Conservation (phyloP, 257 asterid species). For the Euphrasia confusa region DNA sequence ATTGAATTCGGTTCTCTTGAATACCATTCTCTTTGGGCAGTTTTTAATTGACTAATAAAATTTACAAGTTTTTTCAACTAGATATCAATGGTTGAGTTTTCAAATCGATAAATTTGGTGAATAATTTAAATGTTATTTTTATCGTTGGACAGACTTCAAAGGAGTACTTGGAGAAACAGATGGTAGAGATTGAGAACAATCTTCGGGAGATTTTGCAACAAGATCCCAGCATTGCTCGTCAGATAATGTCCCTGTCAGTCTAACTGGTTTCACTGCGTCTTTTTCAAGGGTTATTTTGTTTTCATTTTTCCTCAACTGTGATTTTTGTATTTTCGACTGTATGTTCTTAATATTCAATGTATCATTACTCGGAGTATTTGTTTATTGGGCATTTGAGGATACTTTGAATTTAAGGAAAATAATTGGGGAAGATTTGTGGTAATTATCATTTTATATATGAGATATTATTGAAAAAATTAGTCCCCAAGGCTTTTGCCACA, state of each 20-base stretch:
- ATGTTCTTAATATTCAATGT: not conserved
- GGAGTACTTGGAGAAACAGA: constrained; percentile 81
- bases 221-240: constrained; percentile 90
- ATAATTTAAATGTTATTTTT: constrained; percentile 13
- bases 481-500: too few species aligned
- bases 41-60: too few species aligned
- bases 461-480: too few species aligned
- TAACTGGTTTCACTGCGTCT: constrained; percentile 17
- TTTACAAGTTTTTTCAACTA: too few species aligned
- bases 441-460: too few species aligned
- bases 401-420: not conserved
- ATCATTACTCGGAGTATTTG: not conserved
- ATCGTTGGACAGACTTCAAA: constrained; percentile 57
- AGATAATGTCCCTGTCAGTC: constrained; percentile 88
- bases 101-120: not conserved
- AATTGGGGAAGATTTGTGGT: too few species aligned
- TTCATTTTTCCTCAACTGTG: constrained; percentile 1
- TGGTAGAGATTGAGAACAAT: constrained; percentile 73
- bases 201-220: constrained; percentile 82
- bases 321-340: not conserved
- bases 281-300: not conserved
- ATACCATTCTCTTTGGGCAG: too few species aligned
- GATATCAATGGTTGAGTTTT: not conserved
- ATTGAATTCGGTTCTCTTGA: too few species aligned
- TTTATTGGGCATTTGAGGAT: constrained; percentile 11